These are phyloP conservation scores for Metarhizium guizhouense DNA, from an alignment of 2,329 filamentous ascomycete genomes.

Conservation along the genomic window DNA sequence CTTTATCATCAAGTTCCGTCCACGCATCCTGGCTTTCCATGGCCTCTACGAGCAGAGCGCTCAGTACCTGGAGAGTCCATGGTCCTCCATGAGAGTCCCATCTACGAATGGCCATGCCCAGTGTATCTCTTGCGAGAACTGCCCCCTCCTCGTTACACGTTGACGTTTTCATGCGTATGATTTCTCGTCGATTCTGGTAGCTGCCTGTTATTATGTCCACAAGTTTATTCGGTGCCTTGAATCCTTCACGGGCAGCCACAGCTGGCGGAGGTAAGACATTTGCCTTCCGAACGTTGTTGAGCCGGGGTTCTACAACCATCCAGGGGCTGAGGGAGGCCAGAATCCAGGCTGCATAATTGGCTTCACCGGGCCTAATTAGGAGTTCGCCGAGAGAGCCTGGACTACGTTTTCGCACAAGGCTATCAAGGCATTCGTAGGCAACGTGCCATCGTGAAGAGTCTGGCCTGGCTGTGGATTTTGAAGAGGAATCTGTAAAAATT, in stretches of 20 bases:
- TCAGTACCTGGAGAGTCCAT: constrained; percentile 66
- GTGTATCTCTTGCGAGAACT: constrained; percentile 46
- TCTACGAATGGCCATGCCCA: constrained; percentile 65
- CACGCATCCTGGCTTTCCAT: constrained; percentile 29
- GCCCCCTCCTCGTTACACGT: constrained; percentile 36
- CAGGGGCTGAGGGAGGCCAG: constrained; percentile 70
- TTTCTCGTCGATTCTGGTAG: constrained; percentile 51
- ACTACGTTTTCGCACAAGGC: constrained; percentile 34
- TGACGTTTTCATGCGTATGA: constrained; percentile 52
- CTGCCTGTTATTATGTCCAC: constrained; percentile 58
- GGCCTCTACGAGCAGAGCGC: constrained; percentile 57
- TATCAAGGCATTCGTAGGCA: constrained; percentile 55
- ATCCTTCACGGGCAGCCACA: constrained; percentile 61
- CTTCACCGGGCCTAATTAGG: constrained; percentile 55
- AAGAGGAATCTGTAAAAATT: constrained; percentile 62
- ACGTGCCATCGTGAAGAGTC: constrained; percentile 51
- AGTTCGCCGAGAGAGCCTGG: constrained; percentile 39
- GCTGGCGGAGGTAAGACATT: constrained; percentile 38
- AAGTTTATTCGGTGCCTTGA: constrained; percentile 71
- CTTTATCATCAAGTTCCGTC: constrained; percentile 14
- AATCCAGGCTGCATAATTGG: constrained; percentile 67
- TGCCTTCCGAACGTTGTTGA: constrained; percentile 36
- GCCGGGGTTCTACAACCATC: constrained; percentile 38
- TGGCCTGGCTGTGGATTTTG: constrained; percentile 42
- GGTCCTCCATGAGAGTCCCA: constrained; percentile 56